These are phyloP conservation scores for Suillus sp. DNA, from an alignment of 768 basidiomycete genomes.

Conservation along the genomic window DNA sequence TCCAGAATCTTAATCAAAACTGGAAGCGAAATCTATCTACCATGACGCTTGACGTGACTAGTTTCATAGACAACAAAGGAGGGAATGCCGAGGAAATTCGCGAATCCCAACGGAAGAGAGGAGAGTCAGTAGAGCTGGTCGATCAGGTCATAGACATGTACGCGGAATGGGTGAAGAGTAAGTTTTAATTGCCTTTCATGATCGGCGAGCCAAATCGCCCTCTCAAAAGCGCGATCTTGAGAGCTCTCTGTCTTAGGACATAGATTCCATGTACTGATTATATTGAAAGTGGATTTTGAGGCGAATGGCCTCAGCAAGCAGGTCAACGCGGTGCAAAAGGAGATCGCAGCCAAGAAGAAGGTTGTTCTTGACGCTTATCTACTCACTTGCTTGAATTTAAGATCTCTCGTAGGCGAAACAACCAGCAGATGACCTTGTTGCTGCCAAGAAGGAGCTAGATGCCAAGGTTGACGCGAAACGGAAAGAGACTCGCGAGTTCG, in stretches of 20 bases:
- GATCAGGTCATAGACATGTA: conserved; percentile 95
- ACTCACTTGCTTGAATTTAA: neutral
- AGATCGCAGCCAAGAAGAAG: conserved; percentile 94
- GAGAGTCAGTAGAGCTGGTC: conserved; percentile 86
- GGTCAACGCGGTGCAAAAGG: conserved; percentile 90
- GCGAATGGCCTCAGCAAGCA: conserved; percentile 75
- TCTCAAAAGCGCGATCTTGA: conserved; percentile 1
- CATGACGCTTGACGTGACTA: conserved; percentile 84
- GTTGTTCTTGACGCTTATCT: conserved; percentile 36
- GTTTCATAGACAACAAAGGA: conserved; percentile 85
- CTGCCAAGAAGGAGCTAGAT: conserved; percentile 83
- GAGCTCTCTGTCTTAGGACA: neutral
- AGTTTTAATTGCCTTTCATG: conserved; percentile 35
- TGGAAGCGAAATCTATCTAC: conserved; percentile 15
- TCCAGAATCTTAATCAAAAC: conserved; percentile 1
- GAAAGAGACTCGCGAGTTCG: conserved; percentile 76
- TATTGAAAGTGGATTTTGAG: conserved; percentile 78
- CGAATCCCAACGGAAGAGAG: conserved; percentile 91
- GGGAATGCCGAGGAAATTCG: conserved; percentile 89
- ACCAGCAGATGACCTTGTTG: conserved; percentile 84
- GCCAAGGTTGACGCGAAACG: conserved; percentile 74
- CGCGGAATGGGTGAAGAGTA: conserved; percentile 91
- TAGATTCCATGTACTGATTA: conserved; percentile 5
- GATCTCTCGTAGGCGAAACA: conserved; percentile 73
- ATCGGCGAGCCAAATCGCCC: conserved; percentile 11